Evolutionary conservation across 257 asterid species (phyloP).

Genomic region (Marsdenia floribunda): DNA sequence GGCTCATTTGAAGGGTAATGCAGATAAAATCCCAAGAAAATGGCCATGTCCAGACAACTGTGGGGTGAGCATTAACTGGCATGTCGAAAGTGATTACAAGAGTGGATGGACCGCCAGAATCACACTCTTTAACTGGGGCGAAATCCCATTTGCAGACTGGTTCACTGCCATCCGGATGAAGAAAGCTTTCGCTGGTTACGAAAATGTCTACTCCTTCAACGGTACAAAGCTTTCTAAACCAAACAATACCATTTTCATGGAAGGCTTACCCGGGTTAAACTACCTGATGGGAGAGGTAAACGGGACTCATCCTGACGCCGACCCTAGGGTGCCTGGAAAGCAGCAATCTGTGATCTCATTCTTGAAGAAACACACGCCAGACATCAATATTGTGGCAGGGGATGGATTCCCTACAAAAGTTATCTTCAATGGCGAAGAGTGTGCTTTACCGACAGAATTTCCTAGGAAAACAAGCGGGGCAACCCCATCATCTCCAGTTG

Average conservation of each 20-base stretch:
- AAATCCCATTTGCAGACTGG: slow-evolving; percentile 57
- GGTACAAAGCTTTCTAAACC: slow-evolving; percentile 41
- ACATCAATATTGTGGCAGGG: slow-evolving; percentile 38
- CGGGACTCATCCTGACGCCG: slow-evolving; percentile 61
- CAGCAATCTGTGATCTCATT: slow-evolving; percentile 84
- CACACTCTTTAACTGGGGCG: slow-evolving; percentile 87
- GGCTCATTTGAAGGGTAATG: slow-evolving; percentile 39
- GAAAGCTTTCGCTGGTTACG: slow-evolving; percentile 50
- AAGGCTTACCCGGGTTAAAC: slow-evolving; percentile 76
- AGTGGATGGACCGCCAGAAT: slow-evolving; percentile 84
- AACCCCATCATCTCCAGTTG: slow-evolving; percentile 11
- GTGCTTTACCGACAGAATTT: slow-evolving; percentile 55
- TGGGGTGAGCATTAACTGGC: slow-evolving; percentile 94
- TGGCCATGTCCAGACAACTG: slow-evolving; percentile 90
- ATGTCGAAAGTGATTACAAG: slow-evolving; percentile 67
- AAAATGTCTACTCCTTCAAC: slow-evolving; percentile 74
- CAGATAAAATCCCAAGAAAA: slow-evolving; percentile 31
- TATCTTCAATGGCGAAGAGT: slow-evolving; percentile 86
- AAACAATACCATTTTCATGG: slow-evolving; percentile 62
- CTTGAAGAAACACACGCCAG: slow-evolving; percentile 39
- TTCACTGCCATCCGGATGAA: slow-evolving; percentile 61
- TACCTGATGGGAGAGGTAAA: slow-evolving; percentile 69
- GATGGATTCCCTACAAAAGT: slow-evolving; percentile 87
- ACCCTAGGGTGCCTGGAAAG: slow-evolving; percentile 79
- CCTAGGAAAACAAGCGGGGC: slow-evolving; percentile 36